These are phyloP conservation scores for Xylaria multiplex DNA, from an alignment of 2,329 filamentous ascomycete genomes.

Conservation along the genomic window DNA sequence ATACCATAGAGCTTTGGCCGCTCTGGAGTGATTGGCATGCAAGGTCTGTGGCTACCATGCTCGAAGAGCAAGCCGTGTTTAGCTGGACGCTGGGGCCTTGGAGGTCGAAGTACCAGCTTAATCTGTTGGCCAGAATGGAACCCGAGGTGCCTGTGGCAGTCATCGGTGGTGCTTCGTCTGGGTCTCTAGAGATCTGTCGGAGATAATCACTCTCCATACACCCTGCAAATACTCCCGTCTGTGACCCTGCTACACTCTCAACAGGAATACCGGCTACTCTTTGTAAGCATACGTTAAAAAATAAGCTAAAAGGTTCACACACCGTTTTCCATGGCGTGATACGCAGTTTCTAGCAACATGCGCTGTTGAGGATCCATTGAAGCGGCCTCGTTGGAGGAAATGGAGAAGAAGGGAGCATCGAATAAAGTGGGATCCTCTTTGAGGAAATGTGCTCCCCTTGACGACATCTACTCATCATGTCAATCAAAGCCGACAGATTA, in stretches of 20 bases:
- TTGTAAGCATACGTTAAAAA: neutral
- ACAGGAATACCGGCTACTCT: constrained; percentile 27
- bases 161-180: constrained; percentile 29
- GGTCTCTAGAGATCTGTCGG: constrained; percentile 32
- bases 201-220: constrained; percentile 26
- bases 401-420: constrained; percentile 19
- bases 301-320: neutral
- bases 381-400: neutral
- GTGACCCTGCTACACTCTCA: constrained; percentile 17
- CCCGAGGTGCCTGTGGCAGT: constrained; percentile 33
- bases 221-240: constrained; percentile 28
- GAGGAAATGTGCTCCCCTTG: constrained; percentile 7
- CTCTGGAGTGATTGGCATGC: constrained; percentile 6
- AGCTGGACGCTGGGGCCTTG: constrained; percentile 6
- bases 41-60: neutral
- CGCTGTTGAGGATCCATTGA: constrained; percentile 34
- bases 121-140: constrained; percentile 41
- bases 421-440: constrained; percentile 1
- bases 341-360: constrained; percentile 32
- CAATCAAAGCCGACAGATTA: no score
- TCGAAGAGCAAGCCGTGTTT: constrained; percentile 8
- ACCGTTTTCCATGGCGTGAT: constrained; percentile 31
- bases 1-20: constrained; percentile 5
- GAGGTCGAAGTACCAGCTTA: constrained; percentile 40
- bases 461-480: neutral